These are phyloP conservation scores for Penicillium sp. DNA, from an alignment of 2,329 filamentous ascomycete species.

Conservation along the genomic window DNA sequence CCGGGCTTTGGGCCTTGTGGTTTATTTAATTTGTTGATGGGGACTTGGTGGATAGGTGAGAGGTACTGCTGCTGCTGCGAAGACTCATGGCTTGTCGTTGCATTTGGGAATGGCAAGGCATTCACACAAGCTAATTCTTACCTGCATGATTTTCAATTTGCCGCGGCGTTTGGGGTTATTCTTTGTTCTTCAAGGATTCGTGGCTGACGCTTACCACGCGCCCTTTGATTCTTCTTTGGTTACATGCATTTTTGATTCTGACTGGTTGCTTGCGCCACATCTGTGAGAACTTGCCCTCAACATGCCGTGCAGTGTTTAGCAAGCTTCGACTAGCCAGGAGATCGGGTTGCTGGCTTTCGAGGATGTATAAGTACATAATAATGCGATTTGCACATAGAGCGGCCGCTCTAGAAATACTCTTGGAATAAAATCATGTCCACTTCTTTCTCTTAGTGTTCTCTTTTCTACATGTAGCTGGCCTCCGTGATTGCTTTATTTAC, in stretches of 20 bases:
- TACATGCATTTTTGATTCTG: not conserved
- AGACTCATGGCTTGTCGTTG: too few species aligned
- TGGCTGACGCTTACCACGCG: not conserved
- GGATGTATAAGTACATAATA: conserved; percentile 13
- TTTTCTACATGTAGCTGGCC: not conserved
- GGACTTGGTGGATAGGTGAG: not conserved
- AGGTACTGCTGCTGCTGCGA: not conserved
- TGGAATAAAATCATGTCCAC: not conserved
- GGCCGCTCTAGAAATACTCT: too few species aligned
- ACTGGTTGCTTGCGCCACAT: not conserved
- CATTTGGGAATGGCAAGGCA: not conserved
- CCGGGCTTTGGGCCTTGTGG: not conserved
- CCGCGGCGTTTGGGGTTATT: conserved; percentile 18
- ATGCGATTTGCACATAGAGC: conserved; percentile 3
- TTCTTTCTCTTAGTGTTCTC: not conserved
- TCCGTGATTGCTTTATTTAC: too few species aligned
- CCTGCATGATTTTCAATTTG: conserved; percentile 16
- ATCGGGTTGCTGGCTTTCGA: not conserved
- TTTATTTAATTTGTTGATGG: conserved; percentile 11
- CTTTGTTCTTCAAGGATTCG: not conserved
- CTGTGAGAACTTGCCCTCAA: not conserved
- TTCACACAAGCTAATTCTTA: conserved; percentile 11
- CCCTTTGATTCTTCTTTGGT: not conserved
- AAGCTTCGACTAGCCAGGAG: not conserved
- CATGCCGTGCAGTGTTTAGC: not conserved